Percentiles rank a stretch among this genome's conserved stretches.
These are phyloP conservation scores for Rhizopus delemar DNA, from an alignment of 371 early-diverging fungal genomes.

Conservation along the genomic window DNA sequence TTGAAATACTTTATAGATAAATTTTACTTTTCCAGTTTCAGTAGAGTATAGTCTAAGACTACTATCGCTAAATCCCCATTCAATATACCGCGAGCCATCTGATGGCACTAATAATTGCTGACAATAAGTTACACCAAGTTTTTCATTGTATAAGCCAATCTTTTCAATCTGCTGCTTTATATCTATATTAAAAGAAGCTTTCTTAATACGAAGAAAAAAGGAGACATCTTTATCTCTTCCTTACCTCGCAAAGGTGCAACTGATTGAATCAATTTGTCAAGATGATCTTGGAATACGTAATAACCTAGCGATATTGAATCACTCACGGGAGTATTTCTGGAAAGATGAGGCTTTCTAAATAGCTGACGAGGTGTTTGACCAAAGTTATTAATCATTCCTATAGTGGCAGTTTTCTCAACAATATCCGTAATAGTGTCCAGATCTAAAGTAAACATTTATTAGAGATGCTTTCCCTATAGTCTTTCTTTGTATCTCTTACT, in stretches of 20 bases:
- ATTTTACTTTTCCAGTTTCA: slow-evolving; percentile 60
- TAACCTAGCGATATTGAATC: slow-evolving; percentile 42
- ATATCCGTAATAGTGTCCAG: slow-evolving; percentile 87
- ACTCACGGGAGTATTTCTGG: slow-evolving; percentile 36
- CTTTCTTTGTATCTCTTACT: slow-evolving; percentile 26
- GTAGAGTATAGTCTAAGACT: slow-evolving; percentile 64
- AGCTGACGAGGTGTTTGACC: slow-evolving; percentile 91
- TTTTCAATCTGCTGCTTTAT: slow-evolving; percentile 59
- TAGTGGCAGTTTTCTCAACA: slow-evolving; percentile 86
- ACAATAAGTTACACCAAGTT: slow-evolving; percentile 51
- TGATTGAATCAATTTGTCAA: slow-evolving; percentile 61
- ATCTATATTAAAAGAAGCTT: slow-evolving; percentile 28
- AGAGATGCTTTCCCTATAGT: background rate
- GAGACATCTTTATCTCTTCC: background rate
- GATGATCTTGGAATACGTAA: slow-evolving; percentile 54
- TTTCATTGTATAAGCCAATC: slow-evolving; percentile 50
- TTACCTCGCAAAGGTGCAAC: slow-evolving; percentile 57
- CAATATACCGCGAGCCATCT: slow-evolving; percentile 62
- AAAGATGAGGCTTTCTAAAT: slow-evolving; percentile 79
- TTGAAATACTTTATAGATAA: background rate
- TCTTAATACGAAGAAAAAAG: background rate
- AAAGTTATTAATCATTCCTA: slow-evolving; percentile 93
- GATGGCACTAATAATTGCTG: slow-evolving; percentile 59
- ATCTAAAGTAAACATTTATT: slow-evolving; percentile 33
- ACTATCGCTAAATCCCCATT: slow-evolving; percentile 76